Evolutionary conservation across 2,329 filamentous ascomycete species (phyloP).

Genomic region (Colletotrichum graminicola): DNA sequence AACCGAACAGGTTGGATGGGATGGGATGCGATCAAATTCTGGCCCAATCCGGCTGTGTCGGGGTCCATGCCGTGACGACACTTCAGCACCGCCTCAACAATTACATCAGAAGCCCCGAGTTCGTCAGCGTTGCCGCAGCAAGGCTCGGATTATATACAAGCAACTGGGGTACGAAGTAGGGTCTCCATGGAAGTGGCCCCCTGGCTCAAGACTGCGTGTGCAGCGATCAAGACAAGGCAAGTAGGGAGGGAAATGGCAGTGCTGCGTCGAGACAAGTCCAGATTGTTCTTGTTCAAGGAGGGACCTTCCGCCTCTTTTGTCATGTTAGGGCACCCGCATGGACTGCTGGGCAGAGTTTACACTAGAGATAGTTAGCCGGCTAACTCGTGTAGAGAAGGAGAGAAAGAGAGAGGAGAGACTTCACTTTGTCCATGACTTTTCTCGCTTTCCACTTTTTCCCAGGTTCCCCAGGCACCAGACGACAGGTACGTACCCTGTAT

Average conservation of each 20-base stretch:
- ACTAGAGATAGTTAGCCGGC: constrained; percentile 7
- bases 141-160: background rate
- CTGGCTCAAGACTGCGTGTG: constrained; percentile 19
- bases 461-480: constrained; percentile 37
- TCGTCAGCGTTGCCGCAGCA: constrained; percentile 9
- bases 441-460: constrained; percentile 31
- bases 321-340: constrained; percentile 22
- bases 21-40: constrained; percentile 17
- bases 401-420: background rate
- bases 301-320: constrained; percentile 18
- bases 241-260: constrained; percentile 15
- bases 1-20: background rate
- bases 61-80: constrained; percentile 25
- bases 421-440: constrained; percentile 26
- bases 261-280: constrained; percentile 26
- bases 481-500: constrained; percentile 29
- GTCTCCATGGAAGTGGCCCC: constrained; percentile 30
- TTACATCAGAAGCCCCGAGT: constrained; percentile 40
- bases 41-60: constrained; percentile 29
- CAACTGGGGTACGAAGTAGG: background rate
- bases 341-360: background rate
- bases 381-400: background rate
- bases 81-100: constrained; percentile 33
- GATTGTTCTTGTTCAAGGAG: constrained; percentile 30
- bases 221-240: constrained; percentile 5